Evolutionary conservation across 768 basidiomycete genomes (phyloP), one percentile per base, ranked within the genome.

Genomic region (Termitomyces sp.): DNA sequence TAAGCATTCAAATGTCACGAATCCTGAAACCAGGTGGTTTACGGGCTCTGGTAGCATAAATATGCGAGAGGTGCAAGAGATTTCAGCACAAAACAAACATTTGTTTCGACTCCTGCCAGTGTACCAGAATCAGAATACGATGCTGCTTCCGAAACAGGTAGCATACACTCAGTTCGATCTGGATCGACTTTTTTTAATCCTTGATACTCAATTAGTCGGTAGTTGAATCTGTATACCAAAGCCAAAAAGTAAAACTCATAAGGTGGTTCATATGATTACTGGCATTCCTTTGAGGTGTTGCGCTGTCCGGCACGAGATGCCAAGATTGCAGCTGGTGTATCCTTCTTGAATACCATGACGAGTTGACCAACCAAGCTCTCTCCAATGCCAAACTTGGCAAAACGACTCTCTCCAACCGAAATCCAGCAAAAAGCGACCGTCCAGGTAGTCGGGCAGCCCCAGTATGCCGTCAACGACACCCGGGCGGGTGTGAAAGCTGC

Each of bases 401-500:
- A 20, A n/a, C 20, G 20, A 20, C n/a, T 6, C 42, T 49, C 28
- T 8, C 12, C 24, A 24, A 12, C n/a, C 12, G 4, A 20, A 24
- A 22, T 24, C 38, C 5, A 61, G 32, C 9, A 49, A 57, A 38
- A 55, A 61, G 20, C 4, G 38, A 73, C 42, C 69, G 64, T 2
- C 70, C 73, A 1, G 76, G 73, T 4, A 75, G 65, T 40, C 64
- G 66, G 61, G 56, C 56, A 62, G 24, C 50, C 40, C 57, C 56
- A 62, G 57, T 62, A 54, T 38, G 28, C 54, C 1, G 24, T 32
- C 18, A 32, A 42, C 18, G 24, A 28, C 18, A 42, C 16, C 24
- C 39, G 22, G 39, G 18, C 18, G 39, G 18, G 18, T 55, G 18
- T 20, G 40, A n/a, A 38, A 46, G 49, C 20, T 35, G 35, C 56